Base-by-base conservation (phyloP, 2,329 filamentous ascomycete species). In the Colletotrichum sp. region DNA sequence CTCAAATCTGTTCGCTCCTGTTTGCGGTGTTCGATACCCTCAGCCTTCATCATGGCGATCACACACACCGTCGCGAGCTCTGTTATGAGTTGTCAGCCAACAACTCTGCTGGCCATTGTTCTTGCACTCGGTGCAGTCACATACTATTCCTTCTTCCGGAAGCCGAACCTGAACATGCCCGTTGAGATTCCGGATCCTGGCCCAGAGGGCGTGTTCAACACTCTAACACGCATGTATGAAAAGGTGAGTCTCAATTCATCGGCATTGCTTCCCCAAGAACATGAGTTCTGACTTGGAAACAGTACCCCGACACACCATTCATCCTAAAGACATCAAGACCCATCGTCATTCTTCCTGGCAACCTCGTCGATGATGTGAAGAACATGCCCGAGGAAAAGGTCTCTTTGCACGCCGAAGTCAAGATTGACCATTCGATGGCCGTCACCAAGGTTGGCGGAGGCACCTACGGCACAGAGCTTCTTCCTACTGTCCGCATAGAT, bases 311-410 rank as follows among this genome's bases (percentile, higher is more conserved):
- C 6, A 71, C 69, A 19, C 69, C 69, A 13, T 71, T 71, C 49
- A 25, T 71, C 12, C 62, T 71, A 1, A 66, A 71, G 32, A 71
- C 69, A 1, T 57, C 61, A 15, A 71, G 69, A 29, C 69, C 69
- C 11, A 71, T 71, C 13, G 69, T 71, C 30, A 71, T 71, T 22
- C 39, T 71, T 16, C 69, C 69, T 12, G 69, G 69, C 3, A 57
- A 57, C 25, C 69, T 71, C 2, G 69, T 71, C 6, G 69, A 71
- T 2, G 69, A 71, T 44, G 61, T 71, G 30, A 71, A 71, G 44
- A 71, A 71, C 30, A 71, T 71, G 69, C 69, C 69, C 44, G 69
- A 71, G 9, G 69, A 71, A 22, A 71, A 71, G 61, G 69, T 71
- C 22, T 71, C 69, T 30, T 62, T 71, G 6, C 69, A 71, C 6